Conservation (phyloP, 148 eudicot species). For the Tetragonia tetragonoides region DNA sequence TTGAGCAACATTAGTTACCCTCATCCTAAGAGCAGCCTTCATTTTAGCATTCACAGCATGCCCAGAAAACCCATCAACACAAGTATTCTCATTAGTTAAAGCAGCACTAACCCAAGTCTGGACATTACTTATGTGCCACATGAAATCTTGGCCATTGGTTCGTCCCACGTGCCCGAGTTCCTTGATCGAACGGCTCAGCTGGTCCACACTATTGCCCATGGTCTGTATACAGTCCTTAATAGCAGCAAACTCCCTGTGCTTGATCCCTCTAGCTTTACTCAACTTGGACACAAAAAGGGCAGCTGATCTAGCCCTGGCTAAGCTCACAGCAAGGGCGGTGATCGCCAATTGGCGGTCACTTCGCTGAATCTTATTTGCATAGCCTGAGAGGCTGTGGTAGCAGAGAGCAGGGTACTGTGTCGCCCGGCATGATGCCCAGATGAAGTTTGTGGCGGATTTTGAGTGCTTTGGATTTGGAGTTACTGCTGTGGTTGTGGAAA, state of each 20-base stretch:
- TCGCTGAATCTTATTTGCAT: slow-evolving; percentile 35
- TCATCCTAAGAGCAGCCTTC: slow-evolving; percentile 29
- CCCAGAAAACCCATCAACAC: slow-evolving; percentile 48
- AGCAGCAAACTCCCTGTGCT: slow-evolving; percentile 45
- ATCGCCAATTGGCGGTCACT: slow-evolving; percentile 45
- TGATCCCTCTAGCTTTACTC: slow-evolving; percentile 26
- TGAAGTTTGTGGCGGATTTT: slow-evolving; percentile 38
- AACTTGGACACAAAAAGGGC: slow-evolving; percentile 34
- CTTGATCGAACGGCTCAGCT: slow-evolving; percentile 46
- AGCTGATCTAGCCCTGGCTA: slow-evolving; percentile 38
- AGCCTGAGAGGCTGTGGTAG: slow-evolving; percentile 46
- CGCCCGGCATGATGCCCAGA: slow-evolving; percentile 49
- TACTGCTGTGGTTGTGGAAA: slow-evolving; percentile 2
- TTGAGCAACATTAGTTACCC: slow-evolving; percentile 37
- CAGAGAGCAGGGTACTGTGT: slow-evolving; percentile 67
- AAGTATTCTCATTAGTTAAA: slow-evolving; percentile 49
- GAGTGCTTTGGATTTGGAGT: not conserved
- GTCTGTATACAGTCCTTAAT: slow-evolving; percentile 50
- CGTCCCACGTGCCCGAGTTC: slow-evolving; percentile 44
- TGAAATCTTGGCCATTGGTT: slow-evolving; percentile 37
- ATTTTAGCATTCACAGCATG: slow-evolving; percentile 25
- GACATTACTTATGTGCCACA: slow-evolving; percentile 58
- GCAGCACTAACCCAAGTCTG: slow-evolving; percentile 76
- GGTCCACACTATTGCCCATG: slow-evolving; percentile 48
- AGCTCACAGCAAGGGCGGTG: slow-evolving; percentile 55